phyloP scores from a whole-genome alignment of 495 filamentous ascomycete genomes.

The Annulohypoxylon nitens region DNA sequence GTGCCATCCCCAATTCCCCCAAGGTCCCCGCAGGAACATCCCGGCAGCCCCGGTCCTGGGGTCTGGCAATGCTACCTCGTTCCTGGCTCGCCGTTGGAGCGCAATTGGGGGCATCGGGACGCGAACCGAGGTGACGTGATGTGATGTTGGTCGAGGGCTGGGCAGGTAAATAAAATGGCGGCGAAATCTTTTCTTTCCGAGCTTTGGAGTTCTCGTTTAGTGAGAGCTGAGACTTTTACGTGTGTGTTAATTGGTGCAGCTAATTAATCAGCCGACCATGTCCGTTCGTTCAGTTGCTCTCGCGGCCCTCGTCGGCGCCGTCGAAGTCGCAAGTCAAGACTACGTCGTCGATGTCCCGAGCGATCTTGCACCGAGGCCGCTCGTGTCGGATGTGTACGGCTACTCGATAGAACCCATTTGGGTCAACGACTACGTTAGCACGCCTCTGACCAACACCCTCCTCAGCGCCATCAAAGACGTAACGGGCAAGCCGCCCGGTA shows the following conservation, averaged over 20 bases:
- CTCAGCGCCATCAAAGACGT: constrained; percentile 42
- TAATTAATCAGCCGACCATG: constrained; percentile 16
- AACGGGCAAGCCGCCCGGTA: constrained; percentile 45
- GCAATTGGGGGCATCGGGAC: constrained; percentile 17
- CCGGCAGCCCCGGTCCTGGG: constrained; percentile 11
- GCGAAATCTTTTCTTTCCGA: not conserved
- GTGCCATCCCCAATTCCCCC: constrained; percentile 37
- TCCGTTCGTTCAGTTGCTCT: constrained; percentile 29
- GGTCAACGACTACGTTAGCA: constrained; percentile 50
- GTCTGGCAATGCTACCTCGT: constrained; percentile 42
- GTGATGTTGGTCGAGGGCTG: not conserved
- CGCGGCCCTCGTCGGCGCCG: constrained; percentile 30
- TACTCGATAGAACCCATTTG: constrained; percentile 52
- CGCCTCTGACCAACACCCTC: constrained; percentile 41
- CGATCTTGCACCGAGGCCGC: constrained; percentile 28
- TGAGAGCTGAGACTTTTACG: not conserved
- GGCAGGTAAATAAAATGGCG: constrained; percentile 31
- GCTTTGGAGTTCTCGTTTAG: not conserved
- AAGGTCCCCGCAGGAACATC: constrained; percentile 24
- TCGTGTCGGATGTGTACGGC: constrained; percentile 47
- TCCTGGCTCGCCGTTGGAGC: constrained; percentile 24
- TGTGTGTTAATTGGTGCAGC: not conserved
- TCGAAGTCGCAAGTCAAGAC: constrained; percentile 32
- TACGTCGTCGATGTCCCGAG: constrained; percentile 32
- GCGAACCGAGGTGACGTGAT: constrained; percentile 26